Evolutionary conservation across 176 grass and related monocot species (phyloP), one percentile per base, ranked within the genome.

Genomic region (Musa acuminata): DNA sequence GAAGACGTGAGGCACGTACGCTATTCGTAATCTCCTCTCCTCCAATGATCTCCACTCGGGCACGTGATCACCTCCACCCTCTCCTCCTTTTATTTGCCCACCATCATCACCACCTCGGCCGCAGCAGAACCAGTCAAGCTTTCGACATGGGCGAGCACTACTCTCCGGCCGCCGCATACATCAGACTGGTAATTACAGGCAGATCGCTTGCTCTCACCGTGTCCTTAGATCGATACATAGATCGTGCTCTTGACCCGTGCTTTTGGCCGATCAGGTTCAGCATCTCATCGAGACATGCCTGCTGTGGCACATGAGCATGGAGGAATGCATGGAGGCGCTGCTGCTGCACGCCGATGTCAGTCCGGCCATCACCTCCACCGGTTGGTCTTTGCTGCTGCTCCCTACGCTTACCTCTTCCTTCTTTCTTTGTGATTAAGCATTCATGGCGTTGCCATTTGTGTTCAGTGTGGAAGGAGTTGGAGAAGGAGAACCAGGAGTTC

Each of bases 401-500:
- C 0, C 16, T 63, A 52, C 1, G 11, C 19, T 52, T 21, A 1
- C 9, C 8, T 59, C 1, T 11, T 12, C 16, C 74, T 13, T 52
- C n/a, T 58, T n/a, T 51, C 10, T 8, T 2, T 17, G 27, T 3
- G 17, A 12, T 68, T 16, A 72, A 13, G 13, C 20, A 51, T 22
- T 53, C 17, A 53, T 20, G 14, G 13, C 51, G 13, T 12, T 23
- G 43, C 12, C 3, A 49, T 68, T 9, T 20, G 62, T 21, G 43
- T 80, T 83, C 75, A 85, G 92, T 96, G 49, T 96, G 92, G 92
- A 96, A 96, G 79, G 92, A 91, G 80, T 67, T 91, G 50, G 88
- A 91, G 88, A 96, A 96, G 86, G 88, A 89, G 71, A 96, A 96
- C 82, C 83, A 76, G 73, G 88, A 91, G 77, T 96, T 96, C 77